Evolutionary conservation across 805 yeast genomes (phyloP).

Genomic region (Nakazawaea populi): DNA sequence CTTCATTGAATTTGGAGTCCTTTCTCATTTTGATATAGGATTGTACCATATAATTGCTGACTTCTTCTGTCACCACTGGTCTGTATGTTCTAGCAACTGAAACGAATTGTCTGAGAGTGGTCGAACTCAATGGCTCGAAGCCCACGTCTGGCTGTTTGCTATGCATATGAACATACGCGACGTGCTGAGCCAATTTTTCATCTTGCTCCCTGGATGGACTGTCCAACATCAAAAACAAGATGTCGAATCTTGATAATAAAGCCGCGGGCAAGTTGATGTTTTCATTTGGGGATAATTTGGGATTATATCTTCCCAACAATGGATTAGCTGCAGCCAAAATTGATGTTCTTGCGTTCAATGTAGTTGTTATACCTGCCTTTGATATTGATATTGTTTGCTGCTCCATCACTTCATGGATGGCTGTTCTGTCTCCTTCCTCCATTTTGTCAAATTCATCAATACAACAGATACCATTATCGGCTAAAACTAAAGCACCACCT

Average conservation of each 20-base stretch:
- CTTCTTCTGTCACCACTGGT: slow-evolving; percentile 79
- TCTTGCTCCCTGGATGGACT: slow-evolving; percentile 75
- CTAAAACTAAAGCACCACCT: slow-evolving; percentile 96
- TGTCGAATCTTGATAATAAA: slow-evolving; percentile 87
- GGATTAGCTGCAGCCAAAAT: slow-evolving; percentile 99
- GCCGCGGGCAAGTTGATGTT: slow-evolving; percentile 97
- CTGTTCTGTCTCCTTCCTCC: slow-evolving; percentile 96
- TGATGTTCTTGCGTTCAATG: slow-evolving; percentile 92
- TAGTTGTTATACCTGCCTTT: slow-evolving; percentile 96
- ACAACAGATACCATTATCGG: slow-evolving; percentile 97
- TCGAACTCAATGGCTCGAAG: slow-evolving; percentile 70
- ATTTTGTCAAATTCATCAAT: slow-evolving; percentile 98
- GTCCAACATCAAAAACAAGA: slow-evolving; percentile 82
- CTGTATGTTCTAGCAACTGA: slow-evolving; percentile 79
- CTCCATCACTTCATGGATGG: slow-evolving; percentile 99
- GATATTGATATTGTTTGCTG: slow-evolving; percentile 97
- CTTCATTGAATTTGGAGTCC: slow-evolving; percentile 76
- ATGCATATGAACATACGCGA: slow-evolving; percentile 93
- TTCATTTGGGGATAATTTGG: slow-evolving; percentile 84
- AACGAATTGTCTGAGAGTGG: slow-evolving; percentile 80
- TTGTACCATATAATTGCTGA: slow-evolving; percentile 81
- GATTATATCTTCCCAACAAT: slow-evolving; percentile 88
- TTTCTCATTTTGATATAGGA: slow-evolving; percentile 89
- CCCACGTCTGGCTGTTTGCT: slow-evolving; percentile 77
- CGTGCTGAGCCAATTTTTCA: slow-evolving; percentile 86